These are phyloP conservation scores for Moniliophthora roreri DNA, from an alignment of 1,284 basidiomycete species.

Conservation along the genomic window DNA sequence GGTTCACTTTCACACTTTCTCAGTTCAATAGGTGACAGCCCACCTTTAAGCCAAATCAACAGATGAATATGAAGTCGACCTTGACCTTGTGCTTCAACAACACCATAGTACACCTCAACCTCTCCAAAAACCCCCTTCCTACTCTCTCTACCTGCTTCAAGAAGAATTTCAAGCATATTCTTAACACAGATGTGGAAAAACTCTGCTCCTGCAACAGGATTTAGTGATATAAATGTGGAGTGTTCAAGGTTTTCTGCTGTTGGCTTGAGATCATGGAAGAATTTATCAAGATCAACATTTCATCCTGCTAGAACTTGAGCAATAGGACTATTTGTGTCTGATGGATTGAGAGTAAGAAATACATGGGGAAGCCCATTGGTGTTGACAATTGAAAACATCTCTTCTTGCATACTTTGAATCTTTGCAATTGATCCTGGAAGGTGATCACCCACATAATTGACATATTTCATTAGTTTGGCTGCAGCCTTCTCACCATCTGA, in stretches of 20 bases:
- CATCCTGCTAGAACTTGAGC: constrained; percentile 13
- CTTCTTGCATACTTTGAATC: neutral
- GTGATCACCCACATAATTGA: constrained; percentile 16
- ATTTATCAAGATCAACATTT: constrained; percentile 14
- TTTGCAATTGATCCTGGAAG: constrained; percentile 10
- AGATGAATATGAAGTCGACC: constrained; percentile 1
- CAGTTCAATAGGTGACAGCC: neutral
- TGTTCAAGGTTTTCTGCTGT: neutral
- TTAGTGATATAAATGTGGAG: constrained; percentile 2
- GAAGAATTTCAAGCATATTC: constrained; percentile 11
- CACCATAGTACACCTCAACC: constrained; percentile 6
- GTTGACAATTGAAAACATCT: constrained; percentile 10
- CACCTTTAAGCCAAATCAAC: neutral
- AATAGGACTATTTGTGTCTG: constrained; percentile 17
- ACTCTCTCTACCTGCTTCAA: constrained; percentile 6
- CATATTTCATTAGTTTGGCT: constrained; percentile 9
- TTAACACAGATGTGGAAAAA: constrained; percentile 16
- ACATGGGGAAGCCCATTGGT: constrained; percentile 4
- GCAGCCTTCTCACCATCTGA: constrained; percentile 9
- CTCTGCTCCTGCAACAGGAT: constrained; percentile 17
- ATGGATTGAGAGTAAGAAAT: constrained; percentile 13
- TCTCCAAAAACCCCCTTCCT: constrained; percentile 15
- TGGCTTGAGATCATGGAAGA: constrained; percentile 6
- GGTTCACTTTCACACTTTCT: neutral
- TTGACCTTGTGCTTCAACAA: constrained; percentile 3